Percentiles rank a stretch among this genome's conserved stretches.
Evolutionary conservation across 2,329 filamentous ascomycete species (phyloP).

Genomic region (Sporothrix protearum): DNA sequence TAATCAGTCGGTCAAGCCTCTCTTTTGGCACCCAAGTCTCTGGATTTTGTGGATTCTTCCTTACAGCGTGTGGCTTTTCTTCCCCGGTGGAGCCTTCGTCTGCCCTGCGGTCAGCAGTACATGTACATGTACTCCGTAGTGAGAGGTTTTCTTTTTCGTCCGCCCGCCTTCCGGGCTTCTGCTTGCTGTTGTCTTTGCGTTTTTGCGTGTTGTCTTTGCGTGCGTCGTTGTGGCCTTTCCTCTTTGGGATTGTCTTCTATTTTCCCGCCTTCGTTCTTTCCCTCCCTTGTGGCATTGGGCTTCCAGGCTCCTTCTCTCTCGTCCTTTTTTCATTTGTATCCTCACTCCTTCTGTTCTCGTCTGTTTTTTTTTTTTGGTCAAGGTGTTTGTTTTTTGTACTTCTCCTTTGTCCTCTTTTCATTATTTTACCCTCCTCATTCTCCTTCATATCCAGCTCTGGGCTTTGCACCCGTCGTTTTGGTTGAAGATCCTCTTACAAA

Average conservation of each 20-base stretch:
- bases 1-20: neutral
- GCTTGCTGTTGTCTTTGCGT: neutral
- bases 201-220: neutral
- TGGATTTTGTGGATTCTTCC: slow-evolving; percentile 5
- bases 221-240: slow-evolving; percentile 14
- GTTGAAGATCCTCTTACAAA: neutral
- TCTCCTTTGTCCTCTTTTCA: neutral
- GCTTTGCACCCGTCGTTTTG: neutral
- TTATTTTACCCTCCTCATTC: slow-evolving; percentile 5
- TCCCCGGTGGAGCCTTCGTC: slow-evolving; percentile 1
- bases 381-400: neutral
- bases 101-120: neutral
- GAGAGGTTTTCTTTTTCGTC: slow-evolving; percentile 12
- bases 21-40: neutral
- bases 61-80: neutral
- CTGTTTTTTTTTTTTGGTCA: neutral
- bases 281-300: neutral
- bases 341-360: neutral
- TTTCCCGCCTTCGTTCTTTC: slow-evolving; percentile 6
- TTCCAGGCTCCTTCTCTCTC: neutral
- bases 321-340: neutral
- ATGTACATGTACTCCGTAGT: too few relatives aligned
- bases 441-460: slow-evolving; percentile 1
- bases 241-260: slow-evolving; percentile 3
- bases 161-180: neutral